Evolutionary conservation across 1,284 basidiomycete genomes (phyloP), one percentile per base, ranked within the genome.

Genomic region (Trichosporon coremiiforme): DNA sequence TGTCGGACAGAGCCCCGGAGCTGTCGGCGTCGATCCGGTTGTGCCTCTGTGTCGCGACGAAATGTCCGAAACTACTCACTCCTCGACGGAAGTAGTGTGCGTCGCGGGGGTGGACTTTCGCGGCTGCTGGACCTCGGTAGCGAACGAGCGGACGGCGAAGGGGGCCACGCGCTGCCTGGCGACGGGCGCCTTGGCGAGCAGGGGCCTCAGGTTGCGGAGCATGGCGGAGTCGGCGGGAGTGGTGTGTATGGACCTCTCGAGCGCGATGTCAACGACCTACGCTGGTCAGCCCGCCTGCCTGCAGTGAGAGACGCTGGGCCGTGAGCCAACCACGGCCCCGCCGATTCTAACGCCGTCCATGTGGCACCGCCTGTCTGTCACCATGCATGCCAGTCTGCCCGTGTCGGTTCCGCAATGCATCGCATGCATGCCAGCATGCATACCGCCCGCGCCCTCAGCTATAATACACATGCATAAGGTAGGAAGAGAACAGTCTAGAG

Each of bases 81-180:
- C 83, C 74, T 84, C 83, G 45, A 84, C 80, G 55, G 82, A 82
- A 70, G 80, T 79, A n/a, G 78, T 75, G 53, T 72, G 53, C 65
- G 35, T 73, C 69, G 63, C 74, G 71, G 80, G 91, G 90, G 82
- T 92, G 91, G 45, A 90, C 90, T n/a, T 88, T 89, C 79, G 65
- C 45, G 12, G 70, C 55, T 33, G 31, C 47, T 70, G 57, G 29
- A 36, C 66, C 36, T 68, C 57, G 33, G 64, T 41, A 8, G 70
- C 68, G 47, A 50, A 64, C 66, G 22, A 70, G 47, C 25, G 76
- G 13, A 77, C 74, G 55, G 79, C 77, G 50, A 77, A 70, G 31
- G 74, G 75, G 74, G 78, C 75, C 57, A 73, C 47, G 20, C 78
- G 65, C 29, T 77, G 70, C 38, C 73, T 70, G 64, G 70, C 66